These are phyloP conservation scores for Aspergillus hancockii DNA, from an alignment of 495 filamentous ascomycete species.

Conservation along the genomic window DNA sequence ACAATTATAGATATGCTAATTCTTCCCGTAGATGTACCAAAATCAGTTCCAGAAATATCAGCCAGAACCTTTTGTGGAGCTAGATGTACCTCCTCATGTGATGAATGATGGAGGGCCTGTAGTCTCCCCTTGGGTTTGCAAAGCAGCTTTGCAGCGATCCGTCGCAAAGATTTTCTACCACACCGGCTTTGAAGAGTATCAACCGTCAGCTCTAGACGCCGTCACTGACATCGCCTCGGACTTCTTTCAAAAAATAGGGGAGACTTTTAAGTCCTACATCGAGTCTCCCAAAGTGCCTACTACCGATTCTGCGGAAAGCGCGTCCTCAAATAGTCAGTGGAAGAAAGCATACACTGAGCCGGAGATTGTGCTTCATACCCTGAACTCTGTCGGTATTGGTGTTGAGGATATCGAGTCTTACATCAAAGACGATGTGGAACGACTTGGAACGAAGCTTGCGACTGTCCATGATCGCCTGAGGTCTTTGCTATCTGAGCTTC, in stretches of 20 bases:
- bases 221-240: constrained; percentile 88
- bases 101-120: constrained; percentile 85
- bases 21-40: constrained; percentile 73
- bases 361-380: constrained; percentile 82
- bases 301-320: constrained; percentile 37
- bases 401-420: constrained; percentile 83
- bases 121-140: constrained; percentile 75
- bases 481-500: constrained; percentile 80
- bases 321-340: constrained; percentile 37
- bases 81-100: constrained; percentile 80
- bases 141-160: constrained; percentile 82
- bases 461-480: constrained; percentile 93
- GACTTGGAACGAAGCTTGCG: constrained; percentile 78
- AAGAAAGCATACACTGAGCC: constrained; percentile 73
- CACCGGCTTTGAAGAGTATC: constrained; percentile 95
- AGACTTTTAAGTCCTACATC: constrained; percentile 75
- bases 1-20: neutral
- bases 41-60: constrained; percentile 99
- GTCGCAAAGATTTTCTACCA: constrained; percentile 95
- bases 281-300: constrained; percentile 73
- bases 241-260: constrained; percentile 81
- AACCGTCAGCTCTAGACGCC: constrained; percentile 88
- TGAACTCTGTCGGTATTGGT: constrained; percentile 79
- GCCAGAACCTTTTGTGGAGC: constrained; percentile 84
- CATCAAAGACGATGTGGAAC: constrained; percentile 89